Evolutionary conservation across 768 basidiomycete species (phyloP).

Genomic region (Auriculariales sp.): DNA sequence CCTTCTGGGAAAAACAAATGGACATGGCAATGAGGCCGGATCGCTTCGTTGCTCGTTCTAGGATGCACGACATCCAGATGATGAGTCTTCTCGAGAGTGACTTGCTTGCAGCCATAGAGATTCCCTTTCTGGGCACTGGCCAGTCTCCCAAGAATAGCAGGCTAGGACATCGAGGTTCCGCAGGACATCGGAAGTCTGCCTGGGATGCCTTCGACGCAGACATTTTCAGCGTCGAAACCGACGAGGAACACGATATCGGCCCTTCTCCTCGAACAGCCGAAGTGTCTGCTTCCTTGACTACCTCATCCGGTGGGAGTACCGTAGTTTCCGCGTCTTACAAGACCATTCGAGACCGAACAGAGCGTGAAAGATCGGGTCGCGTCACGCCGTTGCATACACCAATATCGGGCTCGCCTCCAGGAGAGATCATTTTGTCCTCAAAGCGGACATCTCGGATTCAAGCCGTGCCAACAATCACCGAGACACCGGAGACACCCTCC

Average conservation of each 20-base stretch:
- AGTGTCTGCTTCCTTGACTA: too few relatives aligned
- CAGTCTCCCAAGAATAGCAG: slow-evolving; percentile 8
- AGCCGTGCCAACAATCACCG: neutral
- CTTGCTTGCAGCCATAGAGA: slow-evolving; percentile 75
- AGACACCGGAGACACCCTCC: neutral
- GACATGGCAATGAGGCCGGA: slow-evolving; percentile 64
- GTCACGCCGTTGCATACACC: slow-evolving; percentile 2
- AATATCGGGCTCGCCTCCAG: neutral
- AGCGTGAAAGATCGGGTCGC: neutral
- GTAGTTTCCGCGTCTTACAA: neutral
- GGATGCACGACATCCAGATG: slow-evolving; percentile 96
- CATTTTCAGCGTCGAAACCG: slow-evolving; percentile 42
- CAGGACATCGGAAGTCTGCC: slow-evolving; percentile 29
- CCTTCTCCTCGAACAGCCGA: too few relatives aligned
- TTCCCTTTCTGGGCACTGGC: slow-evolving; percentile 51
- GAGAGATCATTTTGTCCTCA: neutral
- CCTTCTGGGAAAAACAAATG: slow-evolving; percentile 80
- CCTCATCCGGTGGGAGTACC: neutral
- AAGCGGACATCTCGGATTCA: too few relatives aligned
- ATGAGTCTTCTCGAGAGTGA: slow-evolving; percentile 74
- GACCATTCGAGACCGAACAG: neutral
- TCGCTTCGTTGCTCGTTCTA: slow-evolving; percentile 87
- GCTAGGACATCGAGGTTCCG: slow-evolving; percentile 7
- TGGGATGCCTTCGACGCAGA: slow-evolving; percentile 65
- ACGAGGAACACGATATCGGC: too few relatives aligned